Conservation (phyloP, 495 filamentous ascomycete genomes). For the Podospora pseudopauciseta region DNA sequence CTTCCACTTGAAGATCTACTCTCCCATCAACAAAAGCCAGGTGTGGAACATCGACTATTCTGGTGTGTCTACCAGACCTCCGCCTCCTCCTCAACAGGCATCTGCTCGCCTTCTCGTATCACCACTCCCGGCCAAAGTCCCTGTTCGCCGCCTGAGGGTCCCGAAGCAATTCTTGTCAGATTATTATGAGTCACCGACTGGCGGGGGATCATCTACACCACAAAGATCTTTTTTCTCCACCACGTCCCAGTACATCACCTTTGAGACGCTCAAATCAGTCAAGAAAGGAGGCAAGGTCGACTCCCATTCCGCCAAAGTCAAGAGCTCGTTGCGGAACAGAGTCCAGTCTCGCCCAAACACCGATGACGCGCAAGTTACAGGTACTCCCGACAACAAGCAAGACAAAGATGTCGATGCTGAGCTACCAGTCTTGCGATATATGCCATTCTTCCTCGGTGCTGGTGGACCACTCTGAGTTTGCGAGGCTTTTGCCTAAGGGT, state of each 20-base stretch:
- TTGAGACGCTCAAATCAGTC: background rate
- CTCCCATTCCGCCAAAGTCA: background rate
- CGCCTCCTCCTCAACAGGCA: background rate
- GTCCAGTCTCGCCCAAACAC: background rate
- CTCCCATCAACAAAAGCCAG: background rate
- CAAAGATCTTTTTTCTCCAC: background rate
- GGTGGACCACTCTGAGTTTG: slow-evolving; percentile 14
- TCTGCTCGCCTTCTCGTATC: background rate
- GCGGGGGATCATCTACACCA: background rate
- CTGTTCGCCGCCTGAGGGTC: background rate
- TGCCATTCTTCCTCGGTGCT: slow-evolving; percentile 22
- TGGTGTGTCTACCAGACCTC: background rate
- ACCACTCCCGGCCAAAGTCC: background rate
- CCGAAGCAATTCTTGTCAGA: background rate
- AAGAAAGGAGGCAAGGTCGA: background rate
- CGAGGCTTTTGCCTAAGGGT: background rate
- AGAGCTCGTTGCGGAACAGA: background rate
- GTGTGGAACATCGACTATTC: slow-evolving; percentile 3
- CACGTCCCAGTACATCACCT: background rate
- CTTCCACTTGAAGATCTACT: background rate
- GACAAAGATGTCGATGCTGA: background rate
- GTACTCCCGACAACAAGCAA: background rate
- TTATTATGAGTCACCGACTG: background rate
- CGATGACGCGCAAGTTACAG: background rate
- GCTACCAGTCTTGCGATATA: background rate